Evolutionary conservation across 345 rosid species (phyloP).

Genomic region (Pugionium dolabratum): DNA sequence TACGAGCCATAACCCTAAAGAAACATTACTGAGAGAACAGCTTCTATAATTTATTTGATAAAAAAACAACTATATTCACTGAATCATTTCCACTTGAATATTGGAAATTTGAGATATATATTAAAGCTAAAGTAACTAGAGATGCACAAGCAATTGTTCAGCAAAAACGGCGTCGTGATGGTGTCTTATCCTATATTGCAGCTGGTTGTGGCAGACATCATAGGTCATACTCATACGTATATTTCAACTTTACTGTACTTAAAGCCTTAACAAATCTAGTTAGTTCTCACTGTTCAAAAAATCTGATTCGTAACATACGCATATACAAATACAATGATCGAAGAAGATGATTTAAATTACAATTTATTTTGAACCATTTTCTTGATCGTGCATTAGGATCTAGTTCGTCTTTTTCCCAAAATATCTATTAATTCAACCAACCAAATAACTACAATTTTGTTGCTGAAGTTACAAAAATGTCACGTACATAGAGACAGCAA

Average conservation of each 20-base stretch:
- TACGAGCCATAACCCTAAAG: neutral
- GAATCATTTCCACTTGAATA: slow-evolving; percentile 1
- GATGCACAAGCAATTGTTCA: slow-evolving; percentile 30
- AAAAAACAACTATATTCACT: neutral
- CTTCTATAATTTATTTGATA: no score
- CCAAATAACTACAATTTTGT: slow-evolving; percentile 16
- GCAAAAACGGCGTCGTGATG: slow-evolving; percentile 46
- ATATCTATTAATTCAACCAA: neutral
- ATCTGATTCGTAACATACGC: neutral
- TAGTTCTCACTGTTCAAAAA: slow-evolving; percentile 20
- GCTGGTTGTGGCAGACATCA: slow-evolving; percentile 43
- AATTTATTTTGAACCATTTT: neutral
- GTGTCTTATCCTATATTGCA: slow-evolving; percentile 41
- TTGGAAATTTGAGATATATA: neutral
- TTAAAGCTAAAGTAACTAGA: slow-evolving; percentile 34
- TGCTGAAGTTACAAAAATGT: slow-evolving; percentile 39
- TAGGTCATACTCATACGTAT: slow-evolving; percentile 37
- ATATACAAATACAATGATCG: neutral
- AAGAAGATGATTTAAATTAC: neutral
- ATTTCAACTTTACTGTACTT: slow-evolving; percentile 33
- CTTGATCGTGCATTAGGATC: slow-evolving; percentile 29
- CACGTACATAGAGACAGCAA: slow-evolving; percentile 35
- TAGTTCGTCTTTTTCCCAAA: neutral
- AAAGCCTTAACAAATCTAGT: slow-evolving; percentile 32
- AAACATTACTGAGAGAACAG: neutral